These are phyloP conservation scores for Penicillium capsulatum DNA, from an alignment of 2,329 filamentous ascomycete species.

Conservation along the genomic window DNA sequence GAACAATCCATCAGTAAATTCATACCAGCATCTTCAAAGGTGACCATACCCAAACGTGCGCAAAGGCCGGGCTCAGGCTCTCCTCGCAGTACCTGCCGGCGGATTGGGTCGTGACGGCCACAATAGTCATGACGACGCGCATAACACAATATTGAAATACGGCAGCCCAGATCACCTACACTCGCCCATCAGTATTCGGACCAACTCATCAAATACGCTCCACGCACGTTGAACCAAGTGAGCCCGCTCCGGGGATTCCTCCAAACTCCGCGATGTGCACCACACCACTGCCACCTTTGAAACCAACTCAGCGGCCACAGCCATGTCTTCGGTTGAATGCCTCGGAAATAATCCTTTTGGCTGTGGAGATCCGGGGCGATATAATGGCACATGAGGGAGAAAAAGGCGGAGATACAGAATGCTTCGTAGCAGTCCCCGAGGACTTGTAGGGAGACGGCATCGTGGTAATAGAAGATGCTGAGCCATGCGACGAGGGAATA, in stretches of 20 bases:
- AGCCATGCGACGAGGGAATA: constrained; percentile 71
- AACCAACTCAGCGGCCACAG: constrained; percentile 68
- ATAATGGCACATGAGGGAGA: constrained; percentile 39
- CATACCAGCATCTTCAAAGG: background rate
- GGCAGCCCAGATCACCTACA: constrained; percentile 61
- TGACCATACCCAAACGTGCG: constrained; percentile 69
- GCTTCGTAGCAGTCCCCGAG: constrained; percentile 81
- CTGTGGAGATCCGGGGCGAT: constrained; percentile 63
- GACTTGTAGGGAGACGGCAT: constrained; percentile 75
- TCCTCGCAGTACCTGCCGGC: constrained; percentile 70
- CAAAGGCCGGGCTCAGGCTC: constrained; percentile 71
- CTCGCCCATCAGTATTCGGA: constrained; percentile 4
- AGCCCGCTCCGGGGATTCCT: constrained; percentile 70
- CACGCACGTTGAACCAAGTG: constrained; percentile 66
- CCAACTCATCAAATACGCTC: background rate
- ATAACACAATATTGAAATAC: constrained; percentile 85
- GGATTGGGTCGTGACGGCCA: constrained; percentile 69
- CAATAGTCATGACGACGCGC: constrained; percentile 72
- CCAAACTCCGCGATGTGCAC: constrained; percentile 63
- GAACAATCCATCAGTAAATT: constrained; percentile 4
- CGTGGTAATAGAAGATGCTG: constrained; percentile 67
- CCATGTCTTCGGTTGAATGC: constrained; percentile 65
- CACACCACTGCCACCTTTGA: constrained; percentile 64
- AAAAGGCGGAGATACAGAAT: constrained; percentile 81
- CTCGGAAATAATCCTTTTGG: constrained; percentile 75